Percentiles rank a stretch among this genome's conserved stretches.
These are phyloP conservation scores for Leishmania lainsoni DNA, from an alignment of 208 protist species.

Conservation along the genomic window DNA sequence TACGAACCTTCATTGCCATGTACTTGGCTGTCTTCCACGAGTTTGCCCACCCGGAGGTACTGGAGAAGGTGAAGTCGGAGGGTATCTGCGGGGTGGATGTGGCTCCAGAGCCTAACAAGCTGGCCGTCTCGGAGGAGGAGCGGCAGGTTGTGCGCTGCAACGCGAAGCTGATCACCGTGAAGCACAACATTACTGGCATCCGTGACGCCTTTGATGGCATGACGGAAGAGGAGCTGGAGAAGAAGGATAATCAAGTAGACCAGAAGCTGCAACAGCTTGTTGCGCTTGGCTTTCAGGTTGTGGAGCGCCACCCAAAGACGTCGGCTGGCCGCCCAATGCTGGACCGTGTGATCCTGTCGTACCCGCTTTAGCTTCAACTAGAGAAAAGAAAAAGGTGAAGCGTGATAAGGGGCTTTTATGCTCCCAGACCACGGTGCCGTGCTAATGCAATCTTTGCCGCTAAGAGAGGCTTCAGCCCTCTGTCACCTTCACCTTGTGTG, in stretches of 20 bases:
- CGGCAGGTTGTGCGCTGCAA: constrained; percentile 60
- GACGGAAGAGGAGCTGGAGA: constrained; percentile 35
- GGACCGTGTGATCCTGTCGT: constrained; percentile 84
- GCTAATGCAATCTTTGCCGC: background rate
- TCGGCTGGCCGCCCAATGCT: constrained; percentile 74
- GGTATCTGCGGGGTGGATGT: constrained; percentile 74
- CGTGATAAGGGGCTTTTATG: background rate
- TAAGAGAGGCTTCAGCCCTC: background rate
- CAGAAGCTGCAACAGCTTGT: constrained; percentile 49
- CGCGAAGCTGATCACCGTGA: constrained; percentile 81
- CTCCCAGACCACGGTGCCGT: background rate
- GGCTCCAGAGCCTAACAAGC: constrained; percentile 37
- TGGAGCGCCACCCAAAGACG: constrained; percentile 64
- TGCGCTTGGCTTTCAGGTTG: constrained; percentile 64
- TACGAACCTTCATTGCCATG: constrained; percentile 30
- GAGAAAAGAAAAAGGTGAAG: background rate
- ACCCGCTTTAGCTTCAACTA: constrained; percentile 26
- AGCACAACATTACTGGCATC: constrained; percentile 49
- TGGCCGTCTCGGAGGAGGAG: constrained; percentile 64
- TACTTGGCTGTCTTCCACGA: constrained; percentile 82
- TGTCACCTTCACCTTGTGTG: background rate
- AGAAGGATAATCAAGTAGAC: constrained; percentile 51
- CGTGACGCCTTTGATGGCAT: constrained; percentile 53
- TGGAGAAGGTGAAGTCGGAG: constrained; percentile 51
- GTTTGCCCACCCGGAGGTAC: constrained; percentile 75